These are phyloP conservation scores for Suillus spraguei DNA, from an alignment of 768 basidiomycete species.

Conservation along the genomic window DNA sequence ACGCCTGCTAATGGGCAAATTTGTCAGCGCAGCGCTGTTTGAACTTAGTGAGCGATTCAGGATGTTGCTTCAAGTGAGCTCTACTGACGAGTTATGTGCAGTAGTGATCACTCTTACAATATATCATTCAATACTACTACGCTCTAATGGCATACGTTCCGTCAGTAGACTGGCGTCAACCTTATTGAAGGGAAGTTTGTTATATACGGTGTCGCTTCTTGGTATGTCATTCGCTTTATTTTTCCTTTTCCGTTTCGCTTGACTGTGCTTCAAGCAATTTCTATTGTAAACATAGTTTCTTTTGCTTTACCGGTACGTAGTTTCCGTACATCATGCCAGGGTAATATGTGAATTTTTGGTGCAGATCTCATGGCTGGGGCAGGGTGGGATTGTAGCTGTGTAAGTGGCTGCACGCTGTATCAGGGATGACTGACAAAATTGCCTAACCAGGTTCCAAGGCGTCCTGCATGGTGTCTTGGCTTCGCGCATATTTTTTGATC, in stretches of 20 bases:
- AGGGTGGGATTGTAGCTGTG: conserved; percentile 13
- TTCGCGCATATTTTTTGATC: conserved; percentile 16
- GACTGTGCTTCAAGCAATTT: conserved; percentile 7
- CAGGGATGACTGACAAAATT: background rate
- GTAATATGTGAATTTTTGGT: background rate
- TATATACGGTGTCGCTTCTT: conserved; percentile 14
- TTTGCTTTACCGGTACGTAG: conserved; percentile 13
- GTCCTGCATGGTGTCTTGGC: conserved; percentile 17
- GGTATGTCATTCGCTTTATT: conserved; percentile 6
- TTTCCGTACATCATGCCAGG: background rate
- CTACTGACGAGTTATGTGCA: conserved; percentile 4
- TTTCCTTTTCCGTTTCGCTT: background rate
- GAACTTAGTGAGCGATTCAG: conserved; percentile 13
- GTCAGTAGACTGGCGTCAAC: background rate
- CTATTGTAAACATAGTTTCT: conserved; percentile 13
- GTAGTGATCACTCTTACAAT: conserved; percentile 9
- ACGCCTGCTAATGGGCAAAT: conserved; percentile 13
- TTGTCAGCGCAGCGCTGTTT: conserved; percentile 14
- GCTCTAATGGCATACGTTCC: background rate
- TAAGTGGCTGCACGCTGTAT: conserved; percentile 8
- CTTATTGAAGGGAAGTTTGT: conserved; percentile 14
- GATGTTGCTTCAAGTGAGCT: background rate
- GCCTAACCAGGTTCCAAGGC: conserved; percentile 13
- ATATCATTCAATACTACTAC: background rate
- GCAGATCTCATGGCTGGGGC: conserved; percentile 6